phyloP scores from a whole-genome alignment of 2,329 filamentous ascomycete genomes.

The Colletotrichum sp. region DNA sequence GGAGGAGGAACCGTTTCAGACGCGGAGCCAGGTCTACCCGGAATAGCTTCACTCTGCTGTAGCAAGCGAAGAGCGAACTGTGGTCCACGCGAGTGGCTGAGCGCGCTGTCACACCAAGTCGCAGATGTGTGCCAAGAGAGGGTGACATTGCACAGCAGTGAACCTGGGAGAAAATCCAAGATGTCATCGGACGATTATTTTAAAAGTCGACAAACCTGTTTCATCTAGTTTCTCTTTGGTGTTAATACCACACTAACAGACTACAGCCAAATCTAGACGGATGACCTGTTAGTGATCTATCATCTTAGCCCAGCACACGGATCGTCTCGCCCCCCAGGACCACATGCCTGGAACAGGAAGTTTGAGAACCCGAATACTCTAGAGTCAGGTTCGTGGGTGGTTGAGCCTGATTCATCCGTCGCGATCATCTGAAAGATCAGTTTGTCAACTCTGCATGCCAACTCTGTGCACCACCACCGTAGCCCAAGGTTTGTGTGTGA shows the following conservation, averaged over 20 bases:
- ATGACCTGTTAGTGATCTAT: neutral
- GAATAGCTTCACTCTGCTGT: neutral
- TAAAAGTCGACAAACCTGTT: conserved; percentile 3
- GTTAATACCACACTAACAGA: neutral
- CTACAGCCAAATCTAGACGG: accelerated
- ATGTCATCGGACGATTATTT: conserved; percentile 12
- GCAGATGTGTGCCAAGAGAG: conserved; percentile 14
- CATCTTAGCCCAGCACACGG: neutral
- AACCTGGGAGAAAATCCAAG: neutral
- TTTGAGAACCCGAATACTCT: conserved; percentile 5
- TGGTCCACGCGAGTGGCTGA: neutral
- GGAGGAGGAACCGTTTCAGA: conserved; percentile 2
- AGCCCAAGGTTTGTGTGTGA: neutral
- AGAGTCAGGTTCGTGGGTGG: neutral
- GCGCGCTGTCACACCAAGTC: conserved; percentile 12
- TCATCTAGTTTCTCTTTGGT: neutral
- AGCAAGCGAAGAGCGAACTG: neutral
- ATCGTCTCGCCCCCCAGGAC: neutral
- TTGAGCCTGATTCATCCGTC: neutral
- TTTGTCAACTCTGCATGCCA: neutral
- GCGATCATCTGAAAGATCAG: conserved; percentile 5
- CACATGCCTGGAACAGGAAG: conserved; percentile 17
- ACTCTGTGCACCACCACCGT: neutral
- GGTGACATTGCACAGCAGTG: neutral
- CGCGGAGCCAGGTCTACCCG: neutral